Evolutionary conservation across 805 yeast genomes (phyloP).

Genomic region (Lipomyces lipofer): DNA sequence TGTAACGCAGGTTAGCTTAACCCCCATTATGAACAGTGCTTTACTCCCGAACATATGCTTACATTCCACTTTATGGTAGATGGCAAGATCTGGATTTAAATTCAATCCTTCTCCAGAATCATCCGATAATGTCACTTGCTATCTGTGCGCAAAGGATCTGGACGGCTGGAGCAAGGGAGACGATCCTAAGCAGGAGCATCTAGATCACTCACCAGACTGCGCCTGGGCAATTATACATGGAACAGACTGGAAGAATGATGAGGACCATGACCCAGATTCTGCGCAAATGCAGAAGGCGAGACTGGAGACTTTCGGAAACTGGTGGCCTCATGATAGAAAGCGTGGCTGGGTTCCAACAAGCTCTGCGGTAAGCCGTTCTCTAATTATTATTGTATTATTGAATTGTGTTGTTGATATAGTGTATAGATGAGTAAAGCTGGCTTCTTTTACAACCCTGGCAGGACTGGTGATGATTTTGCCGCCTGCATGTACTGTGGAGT

Average conservation of each 20-base stretch:
- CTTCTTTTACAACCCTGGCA: conserved; percentile 57
- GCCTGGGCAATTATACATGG: conserved; percentile 38
- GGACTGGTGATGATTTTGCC: conserved; percentile 52
- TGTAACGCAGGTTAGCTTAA: conserved; percentile 22
- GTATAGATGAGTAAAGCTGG: conserved; percentile 62
- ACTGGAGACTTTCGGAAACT: conserved; percentile 41
- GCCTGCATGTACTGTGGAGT: conserved; percentile 66
- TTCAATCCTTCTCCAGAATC: conserved; percentile 53
- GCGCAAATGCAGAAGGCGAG: conserved; percentile 31
- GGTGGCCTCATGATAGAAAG: conserved; percentile 52
- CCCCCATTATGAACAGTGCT: background rate
- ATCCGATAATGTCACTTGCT: conserved; percentile 58
- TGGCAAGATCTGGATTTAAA: conserved; percentile 63
- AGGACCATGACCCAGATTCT: conserved; percentile 34
- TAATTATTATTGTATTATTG: no score
- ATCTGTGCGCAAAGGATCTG: conserved; percentile 54
- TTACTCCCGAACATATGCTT: background rate
- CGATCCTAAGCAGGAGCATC: conserved; percentile 54
- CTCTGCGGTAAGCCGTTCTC: conserved; percentile 29
- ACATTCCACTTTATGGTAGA: conserved; percentile 11
- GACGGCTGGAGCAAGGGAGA: conserved; percentile 60
- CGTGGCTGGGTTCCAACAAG: conserved; percentile 45
- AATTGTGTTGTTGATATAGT: background rate
- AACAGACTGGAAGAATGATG: conserved; percentile 32
- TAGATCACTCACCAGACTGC: conserved; percentile 41